phyloP scores from a whole-genome alignment of 345 rosid genomes.

The Carallia pectinifolia region DNA sequence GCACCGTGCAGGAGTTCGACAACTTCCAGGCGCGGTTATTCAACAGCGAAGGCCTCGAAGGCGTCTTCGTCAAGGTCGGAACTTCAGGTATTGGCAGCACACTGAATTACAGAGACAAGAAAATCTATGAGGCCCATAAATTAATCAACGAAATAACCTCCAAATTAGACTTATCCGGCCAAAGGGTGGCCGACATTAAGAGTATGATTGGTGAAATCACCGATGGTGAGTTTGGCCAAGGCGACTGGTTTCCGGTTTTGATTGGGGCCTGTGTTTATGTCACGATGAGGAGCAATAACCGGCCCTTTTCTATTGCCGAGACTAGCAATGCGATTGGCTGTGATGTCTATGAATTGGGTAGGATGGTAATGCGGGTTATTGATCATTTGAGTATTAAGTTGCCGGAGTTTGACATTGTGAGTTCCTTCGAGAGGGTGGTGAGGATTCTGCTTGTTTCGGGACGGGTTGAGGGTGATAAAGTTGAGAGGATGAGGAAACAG shows the following conservation, averaged over 20 bases:
- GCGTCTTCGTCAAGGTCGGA: conserved; percentile 55
- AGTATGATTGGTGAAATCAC: conserved; percentile 47
- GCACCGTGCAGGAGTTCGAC: conserved; percentile 38
- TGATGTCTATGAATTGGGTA: conserved; percentile 63
- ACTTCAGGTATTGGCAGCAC: conserved; percentile 53
- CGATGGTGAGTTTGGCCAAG: conserved; percentile 59
- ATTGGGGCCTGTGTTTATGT: conserved; percentile 72
- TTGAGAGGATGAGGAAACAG: conserved; percentile 54
- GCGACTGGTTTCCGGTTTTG: conserved; percentile 64
- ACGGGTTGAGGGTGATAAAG: conserved; percentile 37
- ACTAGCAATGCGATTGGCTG: conserved; percentile 40
- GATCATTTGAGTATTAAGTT: conserved; percentile 47
- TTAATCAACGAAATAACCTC: conserved; percentile 35
- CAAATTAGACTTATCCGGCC: conserved; percentile 28
- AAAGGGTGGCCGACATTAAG: conserved; percentile 31
- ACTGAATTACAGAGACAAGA: conserved; percentile 53
- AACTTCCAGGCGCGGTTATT: conserved; percentile 45
- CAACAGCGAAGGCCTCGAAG: conserved; percentile 50
- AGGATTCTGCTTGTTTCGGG: conserved; percentile 26
- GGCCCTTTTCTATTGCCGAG: conserved; percentile 51
- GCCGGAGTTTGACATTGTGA: conserved; percentile 53
- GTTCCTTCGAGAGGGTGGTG: conserved; percentile 41
- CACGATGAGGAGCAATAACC: conserved; percentile 46
- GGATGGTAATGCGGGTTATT: conserved; percentile 66
- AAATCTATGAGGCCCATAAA: conserved; percentile 55